Percentiles rank a stretch among this genome's conserved stretches.
phyloP scores from a whole-genome alignment of 495 filamentous ascomycete species.

The Penicillium riverlandense region DNA sequence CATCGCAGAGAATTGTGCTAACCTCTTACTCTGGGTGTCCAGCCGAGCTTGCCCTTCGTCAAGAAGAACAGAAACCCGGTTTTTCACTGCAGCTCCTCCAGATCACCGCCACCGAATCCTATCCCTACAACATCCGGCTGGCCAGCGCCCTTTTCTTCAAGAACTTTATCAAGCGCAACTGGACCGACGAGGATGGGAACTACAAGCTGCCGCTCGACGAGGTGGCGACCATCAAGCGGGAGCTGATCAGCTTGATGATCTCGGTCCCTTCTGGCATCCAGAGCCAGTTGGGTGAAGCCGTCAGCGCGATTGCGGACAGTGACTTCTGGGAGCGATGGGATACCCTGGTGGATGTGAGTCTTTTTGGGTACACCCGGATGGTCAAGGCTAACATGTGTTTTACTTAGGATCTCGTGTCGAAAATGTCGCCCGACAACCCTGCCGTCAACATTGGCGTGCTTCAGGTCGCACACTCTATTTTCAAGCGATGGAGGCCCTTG shows the following conservation, averaged over 20 bases:
- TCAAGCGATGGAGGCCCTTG: slow-evolving; percentile 89
- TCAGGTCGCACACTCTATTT: slow-evolving; percentile 96
- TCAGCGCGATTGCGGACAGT: slow-evolving; percentile 94
- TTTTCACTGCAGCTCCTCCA: slow-evolving; percentile 86
- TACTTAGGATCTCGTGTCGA: slow-evolving; percentile 73
- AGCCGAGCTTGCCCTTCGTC: slow-evolving; percentile 76
- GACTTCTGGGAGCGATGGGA: slow-evolving; percentile 97
- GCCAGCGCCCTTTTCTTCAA: slow-evolving; percentile 96
- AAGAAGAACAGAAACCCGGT: slow-evolving; percentile 68
- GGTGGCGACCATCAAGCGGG: slow-evolving; percentile 81
- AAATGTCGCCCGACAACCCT: slow-evolving; percentile 68
- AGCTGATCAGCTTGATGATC: slow-evolving; percentile 95
- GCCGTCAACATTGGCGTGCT: slow-evolving; percentile 86
- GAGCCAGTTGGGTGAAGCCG: slow-evolving; percentile 88
- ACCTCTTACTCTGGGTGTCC: slow-evolving; percentile 9
- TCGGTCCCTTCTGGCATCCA: slow-evolving; percentile 80
- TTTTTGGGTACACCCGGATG: too few relatives aligned
- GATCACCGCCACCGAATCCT: slow-evolving; percentile 68
- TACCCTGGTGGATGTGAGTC: slow-evolving; percentile 68
- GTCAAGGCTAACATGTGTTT: background rate
- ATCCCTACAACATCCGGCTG: slow-evolving; percentile 69
- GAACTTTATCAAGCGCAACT: slow-evolving; percentile 91
- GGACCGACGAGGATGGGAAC: slow-evolving; percentile 86
- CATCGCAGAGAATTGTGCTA: slow-evolving; percentile 1
- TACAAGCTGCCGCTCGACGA: slow-evolving; percentile 77